Base-by-base conservation (phyloP, 1,139 yeast genomes). In the Candida tetrigidarum region DNA sequence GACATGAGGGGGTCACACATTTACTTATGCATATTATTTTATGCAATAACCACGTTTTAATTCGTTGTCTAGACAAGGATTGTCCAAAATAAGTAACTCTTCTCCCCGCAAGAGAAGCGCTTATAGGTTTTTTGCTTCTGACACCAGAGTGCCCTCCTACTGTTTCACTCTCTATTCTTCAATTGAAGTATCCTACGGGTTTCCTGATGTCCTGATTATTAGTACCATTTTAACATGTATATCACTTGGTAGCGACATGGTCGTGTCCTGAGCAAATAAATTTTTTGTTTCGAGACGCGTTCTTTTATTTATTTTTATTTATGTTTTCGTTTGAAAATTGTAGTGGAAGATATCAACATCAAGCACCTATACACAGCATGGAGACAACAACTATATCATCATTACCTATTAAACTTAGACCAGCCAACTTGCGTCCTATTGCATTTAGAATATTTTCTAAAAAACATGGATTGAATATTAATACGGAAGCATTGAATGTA, bases 361-460 rank as follows among this genome's bases (percentile, higher is more conserved):
- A 25, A 19, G 29, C n/a, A 25, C 20, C 2, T 12, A 25, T 2
- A 8, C 23, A 20, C 18, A 16, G 5, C 18, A 23, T 36, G 33
- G 43, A 22, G 42, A 44, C 44, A 43, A 46, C 46, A 22, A 39
- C 51, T 10, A 44, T 51, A 7, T 50, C 62, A 7, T 50, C 62
- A 7, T 73, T 91, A 18, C 97, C 97, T 0, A 84, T 88, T 2
- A 76, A 78, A 49, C 78, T 92, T 3, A 87, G 83, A 46, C 90
- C 96, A 0, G 80, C 93, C 0, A 88, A 89, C 60, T 71, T 93
- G 30, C 76, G 99, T 39, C 99, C 99, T 0, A 70, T 92, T 40
- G 98, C 97, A 0, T 93, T 92, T 63, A 74, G 99, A 37, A 80
- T 92, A 2, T 66, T 93, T 15, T 89, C 98, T 3, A 93, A 91